Conservation (phyloP, 139 green algal species). For the Protoeuglena noctilucae region DNA sequence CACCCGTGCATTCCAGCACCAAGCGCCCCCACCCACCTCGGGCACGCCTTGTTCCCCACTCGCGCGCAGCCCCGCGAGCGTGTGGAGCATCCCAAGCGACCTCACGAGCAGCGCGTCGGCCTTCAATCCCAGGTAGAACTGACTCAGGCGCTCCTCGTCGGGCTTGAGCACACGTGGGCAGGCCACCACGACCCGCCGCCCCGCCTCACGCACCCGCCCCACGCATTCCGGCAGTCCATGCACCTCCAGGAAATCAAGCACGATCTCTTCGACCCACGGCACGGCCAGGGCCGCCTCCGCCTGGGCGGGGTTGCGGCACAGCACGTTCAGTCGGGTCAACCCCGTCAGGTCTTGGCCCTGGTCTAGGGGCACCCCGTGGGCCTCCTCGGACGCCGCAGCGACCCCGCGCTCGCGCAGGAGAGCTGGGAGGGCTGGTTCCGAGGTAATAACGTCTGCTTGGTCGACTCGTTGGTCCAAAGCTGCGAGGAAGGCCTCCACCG, state of each 20-base stretch:
- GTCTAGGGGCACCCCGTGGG: not conserved
- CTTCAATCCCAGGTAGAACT: slow-evolving; percentile 52
- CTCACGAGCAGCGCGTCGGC: slow-evolving; percentile 62
- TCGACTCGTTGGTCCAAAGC: no score
- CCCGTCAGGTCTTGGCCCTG: not conserved
- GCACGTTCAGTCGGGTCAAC: no score
- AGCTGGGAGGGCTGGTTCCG: no score
- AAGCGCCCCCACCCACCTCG: no score
- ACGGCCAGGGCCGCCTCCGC: slow-evolving; percentile 38
- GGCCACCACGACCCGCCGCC: slow-evolving; percentile 39
- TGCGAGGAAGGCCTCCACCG: slow-evolving; percentile 31
- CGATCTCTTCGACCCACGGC: slow-evolving; percentile 54
- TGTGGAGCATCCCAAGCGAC: slow-evolving; percentile 1
- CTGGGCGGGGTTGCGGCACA: slow-evolving; percentile 53
- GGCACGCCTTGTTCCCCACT: no score
- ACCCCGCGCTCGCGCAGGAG: not conserved
- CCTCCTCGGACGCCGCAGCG: no score
- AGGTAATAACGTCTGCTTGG: no score
- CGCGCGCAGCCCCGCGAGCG: no score
- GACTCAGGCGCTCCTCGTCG: slow-evolving; percentile 47
- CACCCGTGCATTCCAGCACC: no score
- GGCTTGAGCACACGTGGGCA: slow-evolving; percentile 60
- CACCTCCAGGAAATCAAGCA: slow-evolving; percentile 69
- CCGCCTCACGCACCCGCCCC: slow-evolving; percentile 23
- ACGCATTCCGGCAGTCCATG: slow-evolving; percentile 59